A percentile compares a stretch with the other conserved stretches of the same genome.
Evolutionary conservation across 2,329 filamentous ascomycete genomes (phyloP).

Genomic region (Thielaviopsis cerberus): DNA sequence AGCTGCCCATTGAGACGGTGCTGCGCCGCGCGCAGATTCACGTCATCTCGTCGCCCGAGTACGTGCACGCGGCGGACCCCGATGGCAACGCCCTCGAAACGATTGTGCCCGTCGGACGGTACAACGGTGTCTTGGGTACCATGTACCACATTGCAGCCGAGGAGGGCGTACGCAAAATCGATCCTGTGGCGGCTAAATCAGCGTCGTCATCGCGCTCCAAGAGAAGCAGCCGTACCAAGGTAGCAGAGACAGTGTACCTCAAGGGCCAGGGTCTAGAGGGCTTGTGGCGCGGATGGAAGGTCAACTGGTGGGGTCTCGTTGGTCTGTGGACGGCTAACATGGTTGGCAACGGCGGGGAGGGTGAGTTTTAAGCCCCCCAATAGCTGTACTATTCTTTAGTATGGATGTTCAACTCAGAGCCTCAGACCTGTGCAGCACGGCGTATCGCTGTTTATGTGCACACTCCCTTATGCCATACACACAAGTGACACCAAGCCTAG

Average conservation of each 20-base stretch:
- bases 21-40: slow-evolving; percentile 73
- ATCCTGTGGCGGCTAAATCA: slow-evolving; percentile 12
- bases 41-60: slow-evolving; percentile 39
- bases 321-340: slow-evolving; percentile 55
- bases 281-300: slow-evolving; percentile 56
- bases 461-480: background rate
- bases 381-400: background rate
- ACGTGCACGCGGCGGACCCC: slow-evolving; percentile 29
- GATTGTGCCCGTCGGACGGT: slow-evolving; percentile 62
- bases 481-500: background rate
- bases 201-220: slow-evolving; percentile 3
- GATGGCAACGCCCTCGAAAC: slow-evolving; percentile 38
- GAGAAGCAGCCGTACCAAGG: slow-evolving; percentile 9
- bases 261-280: slow-evolving; percentile 52
- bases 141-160: slow-evolving; percentile 74
- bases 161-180: slow-evolving; percentile 47
- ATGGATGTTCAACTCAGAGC: background rate
- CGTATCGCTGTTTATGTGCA: background rate
- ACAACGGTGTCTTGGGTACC: slow-evolving; percentile 73
- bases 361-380: slow-evolving; percentile 30
- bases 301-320: slow-evolving; percentile 59
- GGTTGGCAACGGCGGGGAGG: slow-evolving; percentile 41
- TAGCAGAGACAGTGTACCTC: slow-evolving; percentile 27
- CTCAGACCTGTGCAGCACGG: background rate
- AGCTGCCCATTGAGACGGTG: slow-evolving; percentile 81